These are phyloP conservation scores for Leishmania lainsoni DNA, from an alignment of 208 protist species.

Conservation along the genomic window DNA sequence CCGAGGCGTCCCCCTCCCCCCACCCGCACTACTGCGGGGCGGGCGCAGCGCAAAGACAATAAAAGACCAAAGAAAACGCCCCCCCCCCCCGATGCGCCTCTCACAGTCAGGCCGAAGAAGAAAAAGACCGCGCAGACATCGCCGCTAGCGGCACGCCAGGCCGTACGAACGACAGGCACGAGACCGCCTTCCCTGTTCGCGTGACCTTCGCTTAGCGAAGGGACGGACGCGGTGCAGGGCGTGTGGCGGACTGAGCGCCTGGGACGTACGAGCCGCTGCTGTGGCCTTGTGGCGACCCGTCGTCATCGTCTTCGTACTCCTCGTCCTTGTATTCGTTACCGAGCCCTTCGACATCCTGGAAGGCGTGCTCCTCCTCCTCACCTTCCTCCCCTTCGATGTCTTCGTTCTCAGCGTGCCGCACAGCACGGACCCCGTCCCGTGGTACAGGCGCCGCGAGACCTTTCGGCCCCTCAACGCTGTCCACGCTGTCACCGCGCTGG, in stretches of 20 bases:
- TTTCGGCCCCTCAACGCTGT: not conserved
- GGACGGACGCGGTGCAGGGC: not conserved
- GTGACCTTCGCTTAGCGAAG: not conserved
- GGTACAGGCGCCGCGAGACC: not conserved
- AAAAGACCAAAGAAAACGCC: not conserved
- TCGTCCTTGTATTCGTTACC: constrained; percentile 19
- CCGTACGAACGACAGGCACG: not conserved
- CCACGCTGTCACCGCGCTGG: constrained; percentile 31
- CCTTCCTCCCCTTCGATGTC: not conserved
- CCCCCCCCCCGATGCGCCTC: not conserved
- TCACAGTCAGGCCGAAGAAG: not conserved
- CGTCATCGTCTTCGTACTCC: constrained; percentile 31
- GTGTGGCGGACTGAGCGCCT: not conserved
- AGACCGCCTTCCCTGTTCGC: not conserved
- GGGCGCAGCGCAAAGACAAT: not conserved
- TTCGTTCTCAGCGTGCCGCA: not conserved
- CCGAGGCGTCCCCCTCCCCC: not conserved
- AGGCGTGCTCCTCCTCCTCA: constrained; percentile 9
- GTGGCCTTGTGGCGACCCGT: constrained; percentile 12
- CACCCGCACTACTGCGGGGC: no score
- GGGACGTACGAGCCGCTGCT: not conserved
- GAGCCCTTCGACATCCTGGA: constrained; percentile 13
- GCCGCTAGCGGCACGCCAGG: not conserved
- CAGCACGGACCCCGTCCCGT: not conserved
- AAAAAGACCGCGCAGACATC: not conserved